These are phyloP conservation scores for Grifola frondosa DNA, from an alignment of 1,284 basidiomycete genomes.

Conservation along the genomic window DNA sequence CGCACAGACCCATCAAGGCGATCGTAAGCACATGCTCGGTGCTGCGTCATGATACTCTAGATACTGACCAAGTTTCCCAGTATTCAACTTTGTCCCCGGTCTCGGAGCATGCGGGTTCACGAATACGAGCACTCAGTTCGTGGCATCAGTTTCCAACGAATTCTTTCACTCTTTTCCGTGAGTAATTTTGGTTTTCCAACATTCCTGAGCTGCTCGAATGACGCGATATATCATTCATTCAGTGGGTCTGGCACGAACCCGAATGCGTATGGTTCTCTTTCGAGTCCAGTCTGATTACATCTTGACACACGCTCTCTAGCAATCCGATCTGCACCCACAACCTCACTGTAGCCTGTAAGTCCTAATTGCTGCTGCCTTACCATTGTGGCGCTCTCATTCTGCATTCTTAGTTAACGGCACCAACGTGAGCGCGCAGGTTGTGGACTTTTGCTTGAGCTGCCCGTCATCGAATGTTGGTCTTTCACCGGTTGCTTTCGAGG, in stretches of 20 bases:
- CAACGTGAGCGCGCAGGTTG: conserved; percentile 22
- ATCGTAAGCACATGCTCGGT: too few relatives aligned
- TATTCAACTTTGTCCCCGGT: conserved; percentile 38
- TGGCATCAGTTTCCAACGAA: conserved; percentile 39
- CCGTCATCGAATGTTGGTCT: conserved; percentile 22
- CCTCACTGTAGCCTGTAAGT: conserved; percentile 28
- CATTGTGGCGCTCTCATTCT: background rate
- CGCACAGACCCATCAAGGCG: too few relatives aligned
- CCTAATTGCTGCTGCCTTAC: background rate
- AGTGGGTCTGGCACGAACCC: conserved; percentile 20
- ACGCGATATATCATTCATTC: background rate
- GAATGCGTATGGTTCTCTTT: conserved; percentile 16
- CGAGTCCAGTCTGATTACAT: background rate
- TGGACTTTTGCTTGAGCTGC: conserved; percentile 22
- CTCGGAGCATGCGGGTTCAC: conserved; percentile 45
- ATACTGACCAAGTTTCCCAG: too few relatives aligned
- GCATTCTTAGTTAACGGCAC: conserved; percentile 17
- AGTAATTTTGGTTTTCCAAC: conserved; percentile 7
- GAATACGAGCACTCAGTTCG: conserved; percentile 37
- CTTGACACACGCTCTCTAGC: conserved; percentile 14
- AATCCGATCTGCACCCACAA: conserved; percentile 33
- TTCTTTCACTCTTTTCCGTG: conserved; percentile 43
- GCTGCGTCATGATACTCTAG: too few relatives aligned
- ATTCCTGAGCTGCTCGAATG: background rate
- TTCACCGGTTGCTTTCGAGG: conserved; percentile 22